Percentiles rank a stretch among this genome's conserved stretches.
Evolutionary conservation across 164 flowering plant genomes (phyloP).

Genomic region (Berberis thunbergii): DNA sequence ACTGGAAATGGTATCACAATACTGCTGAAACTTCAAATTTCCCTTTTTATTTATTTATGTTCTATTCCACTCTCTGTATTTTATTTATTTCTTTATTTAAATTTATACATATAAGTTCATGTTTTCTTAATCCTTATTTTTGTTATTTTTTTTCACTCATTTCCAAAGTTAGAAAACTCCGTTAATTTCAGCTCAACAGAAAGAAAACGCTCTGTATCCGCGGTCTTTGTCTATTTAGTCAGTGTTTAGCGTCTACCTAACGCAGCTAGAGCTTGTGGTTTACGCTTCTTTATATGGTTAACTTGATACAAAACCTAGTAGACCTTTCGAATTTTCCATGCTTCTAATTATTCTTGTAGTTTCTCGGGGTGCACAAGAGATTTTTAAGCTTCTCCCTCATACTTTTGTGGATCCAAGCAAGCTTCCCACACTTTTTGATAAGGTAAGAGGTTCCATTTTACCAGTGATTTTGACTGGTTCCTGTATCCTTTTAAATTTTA

Average conservation of each 20-base stretch:
- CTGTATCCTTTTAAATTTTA: too few species aligned
- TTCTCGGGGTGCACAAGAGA: slow-evolving; percentile 91
- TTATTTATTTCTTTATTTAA: too few species aligned
- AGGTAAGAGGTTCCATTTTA: slow-evolving; percentile 22
- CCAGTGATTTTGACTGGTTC: background rate
- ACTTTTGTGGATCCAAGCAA: slow-evolving; percentile 69
- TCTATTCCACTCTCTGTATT: too few species aligned
- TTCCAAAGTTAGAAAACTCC: too few species aligned
- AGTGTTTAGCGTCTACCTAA: background rate
- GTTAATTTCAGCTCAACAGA: too few species aligned
- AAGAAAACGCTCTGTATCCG: background rate
- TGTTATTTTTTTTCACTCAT: too few species aligned
- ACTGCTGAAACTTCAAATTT: slow-evolving; percentile 3
- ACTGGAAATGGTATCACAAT: slow-evolving; percentile 75
- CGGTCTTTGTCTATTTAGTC: background rate
- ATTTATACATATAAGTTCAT: background rate
- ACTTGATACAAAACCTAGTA: background rate
- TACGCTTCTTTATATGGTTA: background rate
- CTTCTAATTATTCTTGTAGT: slow-evolving; percentile 36
- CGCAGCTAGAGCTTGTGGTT: background rate
- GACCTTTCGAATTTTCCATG: background rate
- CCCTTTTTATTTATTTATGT: background rate
- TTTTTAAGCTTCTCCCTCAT: slow-evolving; percentile 97
- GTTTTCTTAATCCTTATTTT: background rate
- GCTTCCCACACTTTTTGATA: slow-evolving; percentile 64